Percentiles rank a stretch among this genome's conserved stretches.
These are phyloP conservation scores for Solanum etuberosum DNA, from an alignment of 257 asterid species.

Conservation along the genomic window DNA sequence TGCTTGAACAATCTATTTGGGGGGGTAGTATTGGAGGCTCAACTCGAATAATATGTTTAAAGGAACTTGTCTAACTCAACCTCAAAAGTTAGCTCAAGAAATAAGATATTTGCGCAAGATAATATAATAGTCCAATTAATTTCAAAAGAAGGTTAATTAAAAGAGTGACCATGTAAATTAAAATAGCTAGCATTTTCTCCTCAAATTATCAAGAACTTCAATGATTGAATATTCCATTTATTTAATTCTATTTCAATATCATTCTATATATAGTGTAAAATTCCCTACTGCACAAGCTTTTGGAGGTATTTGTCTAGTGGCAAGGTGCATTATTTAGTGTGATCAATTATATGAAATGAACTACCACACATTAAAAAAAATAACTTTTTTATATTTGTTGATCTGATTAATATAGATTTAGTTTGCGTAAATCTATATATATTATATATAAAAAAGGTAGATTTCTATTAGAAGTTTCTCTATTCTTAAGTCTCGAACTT, in stretches of 20 bases:
- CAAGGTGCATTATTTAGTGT: not conserved
- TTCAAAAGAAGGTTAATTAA: not conserved
- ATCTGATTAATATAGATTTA: no score
- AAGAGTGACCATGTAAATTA: not conserved
- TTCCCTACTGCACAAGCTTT: not conserved
- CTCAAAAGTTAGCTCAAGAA: no score
- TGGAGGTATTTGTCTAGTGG: not conserved
- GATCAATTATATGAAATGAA: not conserved
- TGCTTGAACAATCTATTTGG: no score
- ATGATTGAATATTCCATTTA: not conserved
- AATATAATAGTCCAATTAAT: not conserved
- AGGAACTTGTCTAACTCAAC: no score
- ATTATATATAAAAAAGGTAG: not conserved
- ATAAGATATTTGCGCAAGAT: no score
- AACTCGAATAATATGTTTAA: no score
- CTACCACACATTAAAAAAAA: not conserved
- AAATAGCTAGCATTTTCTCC: not conserved
- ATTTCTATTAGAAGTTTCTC: not conserved
- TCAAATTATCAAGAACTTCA: not conserved
- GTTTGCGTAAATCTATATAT: not conserved
- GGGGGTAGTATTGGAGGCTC: not conserved
- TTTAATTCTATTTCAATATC: not conserved
- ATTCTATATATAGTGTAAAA: not conserved
- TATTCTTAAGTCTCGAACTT: not conserved
- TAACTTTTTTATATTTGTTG: no score